Conservation (phyloP, 495 filamentous ascomycete genomes). For the Hamigera avellanea region DNA sequence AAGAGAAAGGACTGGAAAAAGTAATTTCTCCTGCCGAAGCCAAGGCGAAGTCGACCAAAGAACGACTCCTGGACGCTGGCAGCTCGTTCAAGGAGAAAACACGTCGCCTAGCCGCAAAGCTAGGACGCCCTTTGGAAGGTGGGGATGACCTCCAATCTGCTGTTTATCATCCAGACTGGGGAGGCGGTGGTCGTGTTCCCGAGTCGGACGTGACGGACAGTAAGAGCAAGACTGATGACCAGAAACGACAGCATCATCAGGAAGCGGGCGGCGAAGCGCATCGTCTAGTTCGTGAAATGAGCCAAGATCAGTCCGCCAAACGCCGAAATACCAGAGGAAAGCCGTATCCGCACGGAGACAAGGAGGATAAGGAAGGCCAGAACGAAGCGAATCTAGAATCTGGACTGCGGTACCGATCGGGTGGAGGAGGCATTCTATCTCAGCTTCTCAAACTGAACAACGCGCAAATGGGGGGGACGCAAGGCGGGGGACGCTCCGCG, state of each 20-base stretch:
- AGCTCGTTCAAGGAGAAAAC: constrained; percentile 6
- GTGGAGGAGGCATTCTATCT: constrained; percentile 21
- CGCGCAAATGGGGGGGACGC: constrained; percentile 1
- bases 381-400: constrained; percentile 8
- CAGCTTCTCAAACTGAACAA: constrained; percentile 22
- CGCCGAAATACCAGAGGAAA: constrained; percentile 12
- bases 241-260: constrained; percentile 11
- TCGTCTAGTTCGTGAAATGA: constrained; percentile 21
- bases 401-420: constrained; percentile 13
- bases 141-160: constrained; percentile 16
- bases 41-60: not conserved
- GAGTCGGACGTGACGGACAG: constrained; percentile 20
- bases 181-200: constrained; percentile 13
- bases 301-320: constrained; percentile 14
- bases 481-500: not conserved
- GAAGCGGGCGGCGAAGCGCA: constrained; percentile 15
- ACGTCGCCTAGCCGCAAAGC: constrained; percentile 1
- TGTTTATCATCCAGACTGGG: constrained; percentile 17
- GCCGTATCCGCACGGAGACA: constrained; percentile 8
- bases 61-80: not conserved
- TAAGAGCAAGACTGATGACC: constrained; percentile 19
- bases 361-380: constrained; percentile 5
- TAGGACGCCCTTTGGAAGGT: constrained; percentile 12
- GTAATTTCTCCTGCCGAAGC: not conserved
- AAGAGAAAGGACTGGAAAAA: not conserved